Evolutionary conservation across 257 asterid genomes (phyloP).

Genomic region (Solanum ossicruentum): DNA sequence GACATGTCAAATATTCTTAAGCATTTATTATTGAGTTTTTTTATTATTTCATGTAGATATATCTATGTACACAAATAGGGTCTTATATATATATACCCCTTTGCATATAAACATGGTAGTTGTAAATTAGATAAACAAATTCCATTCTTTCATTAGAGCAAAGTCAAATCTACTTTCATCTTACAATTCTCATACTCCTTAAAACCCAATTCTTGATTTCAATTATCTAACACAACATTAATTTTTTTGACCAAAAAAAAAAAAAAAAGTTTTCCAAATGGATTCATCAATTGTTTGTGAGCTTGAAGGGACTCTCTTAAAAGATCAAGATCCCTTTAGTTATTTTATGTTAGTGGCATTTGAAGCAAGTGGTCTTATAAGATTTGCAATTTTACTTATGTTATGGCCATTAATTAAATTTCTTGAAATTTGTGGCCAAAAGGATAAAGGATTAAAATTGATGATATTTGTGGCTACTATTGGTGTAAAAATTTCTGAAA

Average conservation of each 20-base stretch:
- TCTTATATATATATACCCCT: background rate
- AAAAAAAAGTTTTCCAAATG: constrained; percentile 1
- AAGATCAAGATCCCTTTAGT: constrained; percentile 45
- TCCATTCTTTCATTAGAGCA: constrained; percentile 13
- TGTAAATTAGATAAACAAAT: constrained; percentile 37
- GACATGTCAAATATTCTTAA: constrained; percentile 32
- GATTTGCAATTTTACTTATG: constrained; percentile 37
- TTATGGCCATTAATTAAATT: constrained; percentile 58
- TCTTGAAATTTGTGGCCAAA: constrained; percentile 31
- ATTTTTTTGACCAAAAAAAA: background rate
- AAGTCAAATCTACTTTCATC: constrained; percentile 64
- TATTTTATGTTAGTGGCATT: constrained; percentile 86
- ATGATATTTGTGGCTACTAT: constrained; percentile 49
- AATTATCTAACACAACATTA: background rate
- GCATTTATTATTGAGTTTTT: background rate
- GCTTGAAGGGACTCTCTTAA: constrained; percentile 68
- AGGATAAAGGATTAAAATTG: constrained; percentile 45
- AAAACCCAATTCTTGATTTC: constrained; percentile 1
- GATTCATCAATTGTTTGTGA: constrained; percentile 40
- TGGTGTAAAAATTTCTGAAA: constrained; percentile 47
- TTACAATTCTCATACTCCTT: constrained; percentile 16
- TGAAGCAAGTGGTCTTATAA: constrained; percentile 66
- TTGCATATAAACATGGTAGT: constrained; percentile 14
- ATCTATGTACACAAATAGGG: constrained; percentile 13
- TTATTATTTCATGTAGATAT: constrained; percentile 10